These are phyloP conservation scores for Plasmodium vivax DNA, from an alignment of 169 alveolate species.

Conservation along the genomic window DNA sequence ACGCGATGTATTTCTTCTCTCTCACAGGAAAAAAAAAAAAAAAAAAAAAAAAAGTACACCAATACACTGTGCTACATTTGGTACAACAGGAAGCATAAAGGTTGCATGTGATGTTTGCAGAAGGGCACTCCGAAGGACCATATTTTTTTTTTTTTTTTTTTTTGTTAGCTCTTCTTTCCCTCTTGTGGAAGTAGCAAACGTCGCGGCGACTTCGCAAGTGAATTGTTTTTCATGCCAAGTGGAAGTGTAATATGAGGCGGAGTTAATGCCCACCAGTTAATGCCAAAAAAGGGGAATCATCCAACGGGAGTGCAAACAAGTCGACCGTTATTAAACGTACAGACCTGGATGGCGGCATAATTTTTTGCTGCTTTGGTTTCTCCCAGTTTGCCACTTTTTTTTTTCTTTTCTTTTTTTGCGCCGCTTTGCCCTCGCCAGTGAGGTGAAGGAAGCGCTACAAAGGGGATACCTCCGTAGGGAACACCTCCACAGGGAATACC, in stretches of 20 bases:
- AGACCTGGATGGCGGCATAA: background rate
- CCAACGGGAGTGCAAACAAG: background rate
- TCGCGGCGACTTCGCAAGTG: background rate
- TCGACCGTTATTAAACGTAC: background rate
- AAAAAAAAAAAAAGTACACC: no score
- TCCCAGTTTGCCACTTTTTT: background rate
- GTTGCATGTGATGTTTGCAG: background rate
- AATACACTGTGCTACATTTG: no score
- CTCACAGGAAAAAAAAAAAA: background rate
- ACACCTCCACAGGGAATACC: background rate
- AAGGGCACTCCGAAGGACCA: background rate
- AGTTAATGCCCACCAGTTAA: background rate
- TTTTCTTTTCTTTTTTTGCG: background rate
- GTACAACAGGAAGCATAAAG: background rate
- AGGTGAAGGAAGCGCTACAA: background rate
- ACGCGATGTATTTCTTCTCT: background rate
- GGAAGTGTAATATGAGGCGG: background rate
- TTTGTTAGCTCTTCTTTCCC: background rate
- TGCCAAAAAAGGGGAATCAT: background rate
- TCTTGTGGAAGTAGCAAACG: background rate
- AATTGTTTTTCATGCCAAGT: background rate
- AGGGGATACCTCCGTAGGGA: background rate
- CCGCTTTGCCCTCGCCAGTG: background rate
- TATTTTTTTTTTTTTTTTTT: no score
- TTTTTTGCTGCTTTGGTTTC: background rate